phyloP scores from a whole-genome alignment of 495 filamentous ascomycete genomes.

The Lindgomyces ingoldianus region DNA sequence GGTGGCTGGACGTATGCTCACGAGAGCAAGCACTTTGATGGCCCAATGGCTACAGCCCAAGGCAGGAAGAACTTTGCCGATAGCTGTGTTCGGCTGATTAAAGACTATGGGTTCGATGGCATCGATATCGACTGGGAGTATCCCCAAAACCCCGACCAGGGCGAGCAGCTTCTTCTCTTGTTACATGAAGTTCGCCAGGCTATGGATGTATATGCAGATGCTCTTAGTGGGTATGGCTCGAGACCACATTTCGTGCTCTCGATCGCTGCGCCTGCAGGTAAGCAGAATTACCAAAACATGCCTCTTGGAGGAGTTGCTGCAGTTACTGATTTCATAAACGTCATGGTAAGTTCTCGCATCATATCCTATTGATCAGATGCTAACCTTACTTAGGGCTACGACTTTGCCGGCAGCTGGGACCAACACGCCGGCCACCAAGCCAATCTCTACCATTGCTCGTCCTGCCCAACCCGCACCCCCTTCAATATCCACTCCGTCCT shows the following conservation, averaged over 20 bases:
- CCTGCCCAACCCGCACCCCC: constrained; percentile 61
- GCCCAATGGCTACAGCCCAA: constrained; percentile 64
- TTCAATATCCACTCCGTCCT: constrained; percentile 70
- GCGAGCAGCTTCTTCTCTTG: constrained; percentile 56
- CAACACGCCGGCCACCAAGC: constrained; percentile 68
- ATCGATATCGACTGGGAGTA: constrained; percentile 44
- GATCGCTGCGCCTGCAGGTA: constrained; percentile 67
- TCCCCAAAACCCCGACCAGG: constrained; percentile 37
- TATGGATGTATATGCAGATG: constrained; percentile 60
- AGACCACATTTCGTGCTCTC: constrained; percentile 67
- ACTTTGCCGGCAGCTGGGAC: constrained; percentile 63
- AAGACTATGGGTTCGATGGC: constrained; percentile 48
- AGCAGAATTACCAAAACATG: constrained; percentile 68
- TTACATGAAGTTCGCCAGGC: constrained; percentile 54
- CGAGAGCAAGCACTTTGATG: constrained; percentile 67
- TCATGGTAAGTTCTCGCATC: constrained; percentile 45
- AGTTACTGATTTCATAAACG: constrained; percentile 81
- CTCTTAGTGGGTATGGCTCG: neutral
- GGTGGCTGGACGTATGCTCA: constrained; percentile 93
- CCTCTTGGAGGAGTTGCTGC: constrained; percentile 68
- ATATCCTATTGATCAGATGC: neutral
- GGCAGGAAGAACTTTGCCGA: constrained; percentile 68
- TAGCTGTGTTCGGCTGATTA: constrained; percentile 60
- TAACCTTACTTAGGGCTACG: constrained; percentile 40
- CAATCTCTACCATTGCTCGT: constrained; percentile 62